Conservation (phyloP, 169 alveolate species). For the Miamiensis avidus region DNA sequence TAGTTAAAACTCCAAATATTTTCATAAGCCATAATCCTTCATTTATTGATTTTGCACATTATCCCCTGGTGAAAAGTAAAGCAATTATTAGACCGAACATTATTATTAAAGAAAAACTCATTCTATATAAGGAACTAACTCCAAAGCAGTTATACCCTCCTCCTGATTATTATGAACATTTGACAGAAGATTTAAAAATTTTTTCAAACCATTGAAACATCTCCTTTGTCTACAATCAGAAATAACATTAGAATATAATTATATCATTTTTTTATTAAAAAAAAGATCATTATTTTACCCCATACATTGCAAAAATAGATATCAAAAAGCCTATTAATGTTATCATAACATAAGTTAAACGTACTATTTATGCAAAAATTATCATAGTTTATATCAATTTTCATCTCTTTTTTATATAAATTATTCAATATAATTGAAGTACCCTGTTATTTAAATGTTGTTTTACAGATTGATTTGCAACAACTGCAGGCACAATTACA, state of each 20-base stretch:
- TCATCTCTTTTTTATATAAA: too few relatives aligned
- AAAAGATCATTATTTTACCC: conserved; percentile 3
- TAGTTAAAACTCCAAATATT: conserved; percentile 1
- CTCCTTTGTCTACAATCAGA: background rate
- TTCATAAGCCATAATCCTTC: conserved; percentile 42
- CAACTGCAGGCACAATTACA: conserved; percentile 18
- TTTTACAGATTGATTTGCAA: conserved; percentile 1
- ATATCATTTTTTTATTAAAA: too few relatives aligned
- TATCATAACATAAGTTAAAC: conserved; percentile 32
- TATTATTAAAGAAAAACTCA: conserved; percentile 31
- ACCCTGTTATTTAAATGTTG: conserved; percentile 12
- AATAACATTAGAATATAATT: too few relatives aligned
- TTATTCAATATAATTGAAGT: background rate
- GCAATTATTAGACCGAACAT: conserved; percentile 23
- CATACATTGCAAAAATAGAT: conserved; percentile 18
- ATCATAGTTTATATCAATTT: too few relatives aligned
- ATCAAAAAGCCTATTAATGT: conserved; percentile 13
- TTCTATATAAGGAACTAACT: conserved; percentile 37
- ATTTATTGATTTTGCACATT: conserved; percentile 11
- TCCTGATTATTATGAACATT: conserved; percentile 7
- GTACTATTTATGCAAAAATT: conserved; percentile 15
- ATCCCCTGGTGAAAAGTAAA: conserved; percentile 12
- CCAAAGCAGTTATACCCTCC: conserved; percentile 26
- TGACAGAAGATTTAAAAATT: background rate
- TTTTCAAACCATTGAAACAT: background rate